phyloP scores from a whole-genome alignment of 352 stramenopile genomes.

The Phytophthora colocasiae region DNA sequence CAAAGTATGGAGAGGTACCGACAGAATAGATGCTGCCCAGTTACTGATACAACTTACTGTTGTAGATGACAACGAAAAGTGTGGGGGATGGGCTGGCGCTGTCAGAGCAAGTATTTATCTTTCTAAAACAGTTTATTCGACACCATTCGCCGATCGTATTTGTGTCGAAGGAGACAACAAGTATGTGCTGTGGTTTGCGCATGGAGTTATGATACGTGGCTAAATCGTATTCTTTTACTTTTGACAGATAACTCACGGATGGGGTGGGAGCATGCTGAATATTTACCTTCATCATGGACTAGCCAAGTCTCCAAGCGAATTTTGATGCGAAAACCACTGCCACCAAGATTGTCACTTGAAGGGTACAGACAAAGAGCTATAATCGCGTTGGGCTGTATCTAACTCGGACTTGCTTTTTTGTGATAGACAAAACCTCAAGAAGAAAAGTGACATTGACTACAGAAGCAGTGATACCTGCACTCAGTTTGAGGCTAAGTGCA shows the following conservation, averaged over 20 bases:
- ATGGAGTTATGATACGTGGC: not conserved
- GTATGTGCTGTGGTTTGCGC: constrained; percentile 18
- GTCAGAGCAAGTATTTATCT: constrained; percentile 68
- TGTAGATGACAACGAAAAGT: constrained; percentile 58
- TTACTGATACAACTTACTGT: not conserved
- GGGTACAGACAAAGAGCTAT: constrained; percentile 8
- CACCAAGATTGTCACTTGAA: not conserved
- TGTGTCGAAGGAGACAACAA: constrained; percentile 50
- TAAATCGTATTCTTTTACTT: not conserved
- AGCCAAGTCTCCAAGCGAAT: constrained; percentile 75
- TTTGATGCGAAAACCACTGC: constrained; percentile 39
- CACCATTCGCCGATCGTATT: constrained; percentile 80
- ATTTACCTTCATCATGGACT: constrained; percentile 69
- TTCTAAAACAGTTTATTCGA: constrained; percentile 73
- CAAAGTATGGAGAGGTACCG: constrained; percentile 40
- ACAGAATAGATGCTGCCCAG: not conserved
- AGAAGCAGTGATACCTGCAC: not conserved
- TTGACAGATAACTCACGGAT: constrained; percentile 29
- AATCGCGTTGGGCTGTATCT: not conserved
- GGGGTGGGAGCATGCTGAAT: constrained; percentile 60
- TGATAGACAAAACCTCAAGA: constrained; percentile 18
- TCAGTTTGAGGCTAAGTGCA: constrained; percentile 59
- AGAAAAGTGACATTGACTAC: constrained; percentile 1
- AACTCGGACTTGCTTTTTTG: not conserved
- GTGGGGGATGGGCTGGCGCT: constrained; percentile 62